Evolutionary conservation across 2,329 filamentous ascomycete species (phyloP), one percentile per base, ranked within the genome.

Genomic region (Trichoderma hamatum): DNA sequence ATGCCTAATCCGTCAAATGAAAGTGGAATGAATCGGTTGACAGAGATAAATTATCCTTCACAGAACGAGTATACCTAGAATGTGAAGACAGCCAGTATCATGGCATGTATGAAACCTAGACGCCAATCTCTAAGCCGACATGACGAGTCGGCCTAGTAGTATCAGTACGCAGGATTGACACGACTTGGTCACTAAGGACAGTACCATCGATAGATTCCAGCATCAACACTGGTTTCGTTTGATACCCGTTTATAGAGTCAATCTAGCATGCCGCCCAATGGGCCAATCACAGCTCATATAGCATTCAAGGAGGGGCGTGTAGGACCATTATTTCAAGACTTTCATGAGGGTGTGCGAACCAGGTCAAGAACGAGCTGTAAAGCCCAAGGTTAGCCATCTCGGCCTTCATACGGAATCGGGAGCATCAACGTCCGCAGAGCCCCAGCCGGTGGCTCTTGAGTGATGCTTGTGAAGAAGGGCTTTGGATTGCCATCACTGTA

Each of bases 271-370:
- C 34, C 61, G 19, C 21, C 21, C 61, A 36, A 26, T 7, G 21
- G 11, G n/a, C 61, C 61, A 64, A 64, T 64, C 49, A 64, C 61
- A 64, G 49, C 49, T 19, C 49, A 55, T 16, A 19, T 24, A 3
- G 24, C 19, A 43, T 39, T 28, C 11, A 64, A 49, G 36, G 63
- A 28, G 34, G 63, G 54, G 63, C 52, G 39, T 67, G 63, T 24
- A 49, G 28, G 26, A 26, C 36, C 13, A 21, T 36, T 36, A 30
- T 54, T 51, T 36, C 16, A 28, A 59, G 51, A 65, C 32, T 65
- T 36, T 43, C 36, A 46, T 49, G 34, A 34, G 63, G 63, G 63
- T 59, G 63, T 59, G 26, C 21, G 28, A 59, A 39, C 39, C 55
- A 59, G 39, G 19, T 21, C 13, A 39, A n/a, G 49, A 43, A 39